Evolutionary conservation across 371 early-diverging fungal species (phyloP), one percentile per base, ranked within the genome.

Genomic region (Coemansia sp.): DNA sequence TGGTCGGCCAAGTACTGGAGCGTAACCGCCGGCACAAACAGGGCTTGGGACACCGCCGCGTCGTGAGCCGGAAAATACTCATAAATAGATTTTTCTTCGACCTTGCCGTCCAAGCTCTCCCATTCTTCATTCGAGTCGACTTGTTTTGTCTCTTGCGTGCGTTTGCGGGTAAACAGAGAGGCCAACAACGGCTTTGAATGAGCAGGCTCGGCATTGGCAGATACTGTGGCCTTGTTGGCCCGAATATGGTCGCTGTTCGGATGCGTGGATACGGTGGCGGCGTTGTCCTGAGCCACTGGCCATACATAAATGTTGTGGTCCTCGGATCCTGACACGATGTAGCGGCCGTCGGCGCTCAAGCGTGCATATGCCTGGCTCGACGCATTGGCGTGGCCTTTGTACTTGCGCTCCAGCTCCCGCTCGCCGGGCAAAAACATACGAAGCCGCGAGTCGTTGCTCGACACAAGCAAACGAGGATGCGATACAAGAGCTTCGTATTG

Each of bases 291-390:
- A 11, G 73, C 78, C 0, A 63, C 69, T 0, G 81, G 81, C 91
- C 93, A 94, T 4, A 95, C 69, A 77, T 88, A 90, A 1, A 91
- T 83, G 31, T 84, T 78, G 24, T 84, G 73, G 71, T 92, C 90
- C 68, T 95, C 95, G 7, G 92, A 91, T 6, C 93, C 93, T 64
- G 87, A 87, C 26, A 94, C 82, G 14, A 94, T 87, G 65, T 84
- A 92, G 37, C 83, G 71, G 2, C 91, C 93, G 77, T 90, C 89
- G 63, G 86, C 85, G 60, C 88, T 91, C 57, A 88, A 88, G 0
- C 88, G 80, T 10, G 94, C 94, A 61, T 82, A 81, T 31, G 91
- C 86, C 74, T 91, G 89, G 67, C 85, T 83, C 11, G 81, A 77
- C 13, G 81, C 69, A 34, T 90, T 89, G 39, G 88, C 87, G 0